A percentile compares a stretch with the other conserved stretches of the same genome.
Evolutionary conservation across 2,329 filamentous ascomycete species (phyloP).

Genomic region (Apiospora saccharicola): DNA sequence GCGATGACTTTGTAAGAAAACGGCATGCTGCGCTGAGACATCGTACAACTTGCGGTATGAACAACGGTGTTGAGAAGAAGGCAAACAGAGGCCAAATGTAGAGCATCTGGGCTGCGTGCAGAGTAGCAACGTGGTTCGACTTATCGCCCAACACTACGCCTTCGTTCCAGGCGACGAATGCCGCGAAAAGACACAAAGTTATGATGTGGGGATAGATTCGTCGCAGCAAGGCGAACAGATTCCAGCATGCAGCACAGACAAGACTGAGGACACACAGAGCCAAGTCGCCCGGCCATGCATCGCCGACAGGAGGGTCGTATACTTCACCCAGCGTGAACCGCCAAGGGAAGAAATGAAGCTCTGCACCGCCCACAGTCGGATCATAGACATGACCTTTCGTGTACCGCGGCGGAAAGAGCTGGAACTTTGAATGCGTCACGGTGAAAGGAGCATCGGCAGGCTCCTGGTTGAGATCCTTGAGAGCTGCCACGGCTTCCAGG

Average conservation of each 20-base stretch:
- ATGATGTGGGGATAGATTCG: conserved; percentile 66
- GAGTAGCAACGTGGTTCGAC: conserved; percentile 87
- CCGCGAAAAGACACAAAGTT: conserved; percentile 55
- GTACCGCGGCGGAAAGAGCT: conserved; percentile 52
- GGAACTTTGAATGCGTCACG: conserved; percentile 45
- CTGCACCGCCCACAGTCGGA: conserved; percentile 52
- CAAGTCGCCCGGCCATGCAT: conserved; percentile 60
- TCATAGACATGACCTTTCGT: conserved; percentile 64
- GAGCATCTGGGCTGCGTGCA: conserved; percentile 91
- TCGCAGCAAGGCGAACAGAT: conserved; percentile 53
- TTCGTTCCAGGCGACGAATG: conserved; percentile 86
- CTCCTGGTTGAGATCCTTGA: conserved; percentile 52
- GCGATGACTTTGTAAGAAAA: background rate
- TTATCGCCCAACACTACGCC: conserved; percentile 95
- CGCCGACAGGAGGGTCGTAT: conserved; percentile 60
- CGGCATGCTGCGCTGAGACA: conserved; percentile 29
- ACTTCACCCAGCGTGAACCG: conserved; percentile 59
- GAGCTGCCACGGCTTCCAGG: conserved; percentile 59
- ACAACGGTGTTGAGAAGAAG: conserved; percentile 87
- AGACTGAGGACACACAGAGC: conserved; percentile 69
- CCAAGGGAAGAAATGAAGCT: conserved; percentile 48
- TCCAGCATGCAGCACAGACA: conserved; percentile 60
- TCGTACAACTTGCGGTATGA: conserved; percentile 61
- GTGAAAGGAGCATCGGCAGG: conserved; percentile 40
- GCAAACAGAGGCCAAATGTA: conserved; percentile 92